Conservation (phyloP, 768 basidiomycete species). For the Termitomyces sp. region DNA sequence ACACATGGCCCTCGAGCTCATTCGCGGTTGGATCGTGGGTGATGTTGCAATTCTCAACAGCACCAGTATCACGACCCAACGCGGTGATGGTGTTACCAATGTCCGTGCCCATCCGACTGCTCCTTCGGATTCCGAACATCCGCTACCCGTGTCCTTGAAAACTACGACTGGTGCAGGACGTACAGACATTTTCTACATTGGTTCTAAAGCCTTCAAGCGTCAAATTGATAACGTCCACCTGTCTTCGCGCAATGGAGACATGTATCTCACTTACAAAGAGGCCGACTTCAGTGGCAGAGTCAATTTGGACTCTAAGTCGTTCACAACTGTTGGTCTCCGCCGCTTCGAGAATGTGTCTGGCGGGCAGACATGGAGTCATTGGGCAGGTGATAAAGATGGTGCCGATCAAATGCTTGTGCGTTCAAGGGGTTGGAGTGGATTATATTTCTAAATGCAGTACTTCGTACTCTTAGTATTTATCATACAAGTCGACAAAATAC, state of each 20-base stretch:
- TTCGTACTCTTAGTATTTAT: neutral
- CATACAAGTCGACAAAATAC: neutral
- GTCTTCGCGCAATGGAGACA: conserved; percentile 43
- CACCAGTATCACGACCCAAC: conserved; percentile 40
- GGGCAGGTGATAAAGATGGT: conserved; percentile 32
- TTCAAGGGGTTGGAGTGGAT: conserved; percentile 42
- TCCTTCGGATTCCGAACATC: conserved; percentile 24
- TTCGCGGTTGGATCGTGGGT: conserved; percentile 57
- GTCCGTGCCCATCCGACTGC: conserved; percentile 37
- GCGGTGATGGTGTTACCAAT: conserved; percentile 43
- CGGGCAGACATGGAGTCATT: conserved; percentile 33
- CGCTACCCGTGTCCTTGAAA: conserved; percentile 29
- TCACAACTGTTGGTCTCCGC: conserved; percentile 24
- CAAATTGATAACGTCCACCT: conserved; percentile 42
- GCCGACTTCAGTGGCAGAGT: conserved; percentile 45
- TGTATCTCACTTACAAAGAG: conserved; percentile 51
- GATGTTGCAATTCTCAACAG: conserved; percentile 39
- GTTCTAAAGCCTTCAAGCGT: conserved; percentile 33
- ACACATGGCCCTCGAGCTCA: conserved; percentile 36
- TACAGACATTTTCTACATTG: conserved; percentile 42
- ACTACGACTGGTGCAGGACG: conserved; percentile 51
- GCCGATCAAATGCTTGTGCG: conserved; percentile 31
- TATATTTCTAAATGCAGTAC: conserved; percentile 30
- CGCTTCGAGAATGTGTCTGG: conserved; percentile 6
- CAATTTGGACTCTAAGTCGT: conserved; percentile 37